Base-by-base conservation (phyloP, 2,329 filamentous ascomycete species). In the Huntiella savannae region DNA sequence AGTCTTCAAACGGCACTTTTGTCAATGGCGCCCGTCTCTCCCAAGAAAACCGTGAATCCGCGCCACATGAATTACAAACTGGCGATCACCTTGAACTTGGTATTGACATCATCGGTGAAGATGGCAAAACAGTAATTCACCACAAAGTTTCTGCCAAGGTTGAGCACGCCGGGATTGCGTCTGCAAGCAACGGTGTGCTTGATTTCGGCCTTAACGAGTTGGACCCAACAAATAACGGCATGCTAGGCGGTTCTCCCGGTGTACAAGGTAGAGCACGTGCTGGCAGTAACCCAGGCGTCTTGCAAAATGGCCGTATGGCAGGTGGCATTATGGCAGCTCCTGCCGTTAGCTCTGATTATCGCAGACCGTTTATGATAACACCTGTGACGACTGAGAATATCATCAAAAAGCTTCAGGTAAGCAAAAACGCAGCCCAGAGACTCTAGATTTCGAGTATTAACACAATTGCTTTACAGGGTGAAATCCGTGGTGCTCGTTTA, bases 1-100 rank as follows among this genome's bases (percentile, higher is more conserved):
- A 96, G 63, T 96, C 91, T 0, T 98, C 91, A 36, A 98, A 98
- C 59, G 91, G 91, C 49, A 98, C 91, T 1, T 98, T 98, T 61
- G 88, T 98, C 54, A 98, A 98, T 56, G 86, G 86, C 15, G 76
- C 81, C 46, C 78, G 91, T 28, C 62, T 98, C 50, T 96, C 91
- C 2, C 83, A 78, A 46, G 91, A 98, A 60, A 98, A 95, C 56
- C 77, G 87, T 54, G 91, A 98, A 62, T 96, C 88, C 0, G 91
- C 96, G 51, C 87, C 91, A 0, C 85, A 95, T 58, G 88, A 96
- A 58, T 67, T 98, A 33, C 80, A 87, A 56, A 86, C 88, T 50
- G 79, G 85, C 53, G 91, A 98, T 58, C 84, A 91, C 52, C 67
- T 98, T 45, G 91, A 98, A 59, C 71, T 98, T 33, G 91, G 91